Conservation (phyloP, 129 eudicot genomes). For the Ambrosia trifida region DNA sequence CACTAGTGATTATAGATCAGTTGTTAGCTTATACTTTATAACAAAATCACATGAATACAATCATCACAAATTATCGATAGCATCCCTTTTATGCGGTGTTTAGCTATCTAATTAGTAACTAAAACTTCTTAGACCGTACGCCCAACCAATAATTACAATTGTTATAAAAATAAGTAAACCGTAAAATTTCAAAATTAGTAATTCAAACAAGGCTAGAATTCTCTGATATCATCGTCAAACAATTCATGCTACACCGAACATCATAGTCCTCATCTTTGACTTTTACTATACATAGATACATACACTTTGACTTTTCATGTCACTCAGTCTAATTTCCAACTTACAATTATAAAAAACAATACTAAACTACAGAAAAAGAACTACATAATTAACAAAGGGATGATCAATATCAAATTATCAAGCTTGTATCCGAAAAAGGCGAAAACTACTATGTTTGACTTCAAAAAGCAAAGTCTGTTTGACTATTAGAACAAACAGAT, state of each 20-base stretch:
- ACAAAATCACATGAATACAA: constrained; percentile 13
- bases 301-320: constrained; percentile 20
- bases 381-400: not conserved
- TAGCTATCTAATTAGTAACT: not conserved
- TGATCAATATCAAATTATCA: not conserved
- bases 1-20: constrained; percentile 2
- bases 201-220: not conserved
- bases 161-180: not conserved
- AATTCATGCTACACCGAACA: too few species aligned
- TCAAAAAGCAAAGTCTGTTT: constrained; percentile 1
- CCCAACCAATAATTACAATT: not conserved
- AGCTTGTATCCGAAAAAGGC: not conserved
- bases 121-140: not conserved
- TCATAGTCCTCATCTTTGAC: constrained; percentile 12
- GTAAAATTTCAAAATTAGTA: not conserved
- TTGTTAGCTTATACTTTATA: constrained; percentile 16
- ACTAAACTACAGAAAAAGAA: constrained; percentile 5
- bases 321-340: constrained; percentile 1
- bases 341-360: not conserved
- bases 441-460: constrained; percentile 11
- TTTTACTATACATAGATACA: not conserved
- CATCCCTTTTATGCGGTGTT: not conserved
- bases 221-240: constrained; percentile 10
- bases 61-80: constrained; percentile 5
- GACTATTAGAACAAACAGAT: not conserved